Percentiles rank a stretch among this genome's conserved stretches.
Evolutionary conservation across 1,284 basidiomycete species (phyloP).

Genomic region (Cutaneotrichosporon daszewskae): DNA sequence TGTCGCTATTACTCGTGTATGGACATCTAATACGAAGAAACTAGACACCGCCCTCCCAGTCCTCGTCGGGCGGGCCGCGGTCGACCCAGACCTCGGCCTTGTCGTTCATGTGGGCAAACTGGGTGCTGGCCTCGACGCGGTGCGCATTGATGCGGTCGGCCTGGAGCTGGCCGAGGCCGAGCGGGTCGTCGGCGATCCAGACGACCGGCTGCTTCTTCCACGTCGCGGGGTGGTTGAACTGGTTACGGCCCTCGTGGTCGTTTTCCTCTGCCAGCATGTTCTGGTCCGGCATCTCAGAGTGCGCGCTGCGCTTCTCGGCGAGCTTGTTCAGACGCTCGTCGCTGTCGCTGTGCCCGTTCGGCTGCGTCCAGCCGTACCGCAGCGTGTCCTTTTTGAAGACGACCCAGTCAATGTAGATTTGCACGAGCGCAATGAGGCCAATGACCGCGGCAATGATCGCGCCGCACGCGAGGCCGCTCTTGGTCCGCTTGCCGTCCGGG

Average conservation of each 20-base stretch:
- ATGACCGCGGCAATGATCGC: constrained; percentile 40
- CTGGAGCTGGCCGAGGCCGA: constrained; percentile 43
- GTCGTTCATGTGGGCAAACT: constrained; percentile 42
- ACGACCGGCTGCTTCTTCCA: constrained; percentile 47
- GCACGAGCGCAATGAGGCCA: constrained; percentile 33
- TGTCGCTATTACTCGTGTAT: constrained; percentile 4
- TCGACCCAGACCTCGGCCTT: constrained; percentile 41
- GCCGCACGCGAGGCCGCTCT: constrained; percentile 41
- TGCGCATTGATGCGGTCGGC: constrained; percentile 36
- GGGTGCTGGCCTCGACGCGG: constrained; percentile 41
- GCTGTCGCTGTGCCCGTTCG: constrained; percentile 8
- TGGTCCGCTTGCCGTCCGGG: constrained; percentile 28
- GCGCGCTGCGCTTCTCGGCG: constrained; percentile 16
- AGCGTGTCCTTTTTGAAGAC: constrained; percentile 35
- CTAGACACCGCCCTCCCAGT: constrained; percentile 26
- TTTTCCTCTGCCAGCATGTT: constrained; percentile 17
- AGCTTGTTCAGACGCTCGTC: constrained; percentile 19
- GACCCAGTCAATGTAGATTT: constrained; percentile 43
- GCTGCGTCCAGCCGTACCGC: constrained; percentile 21
- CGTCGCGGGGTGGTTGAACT: constrained; percentile 47
- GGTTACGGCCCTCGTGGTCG: constrained; percentile 6
- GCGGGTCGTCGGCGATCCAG: constrained; percentile 46
- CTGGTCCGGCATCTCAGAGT: constrained; percentile 7
- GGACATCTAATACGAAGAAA: not conserved
- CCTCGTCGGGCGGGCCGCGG: constrained; percentile 40